A percentile compares a stretch with the other conserved stretches of the same genome.
phyloP scores from a whole-genome alignment of 257 asterid species.

The Solanum medicagineum region DNA sequence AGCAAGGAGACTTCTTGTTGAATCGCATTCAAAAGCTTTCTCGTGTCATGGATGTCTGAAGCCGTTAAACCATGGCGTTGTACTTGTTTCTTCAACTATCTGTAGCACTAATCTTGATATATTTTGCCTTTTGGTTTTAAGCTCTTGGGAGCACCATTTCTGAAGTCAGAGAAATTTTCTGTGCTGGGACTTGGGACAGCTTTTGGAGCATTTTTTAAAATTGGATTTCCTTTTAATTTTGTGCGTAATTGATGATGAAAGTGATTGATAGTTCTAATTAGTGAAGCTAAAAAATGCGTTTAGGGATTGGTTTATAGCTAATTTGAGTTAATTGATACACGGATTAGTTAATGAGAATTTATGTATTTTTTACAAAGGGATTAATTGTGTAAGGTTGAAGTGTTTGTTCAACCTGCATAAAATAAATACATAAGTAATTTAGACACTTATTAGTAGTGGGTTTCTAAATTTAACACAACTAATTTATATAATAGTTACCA shows the following conservation, averaged over 20 bases:
- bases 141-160: neutral
- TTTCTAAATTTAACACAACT: neutral
- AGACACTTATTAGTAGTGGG: neutral
- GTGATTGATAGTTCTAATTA: neutral
- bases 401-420: neutral
- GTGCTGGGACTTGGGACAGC: neutral
- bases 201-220: neutral
- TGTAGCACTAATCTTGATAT: neutral
- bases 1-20: constrained; percentile 90
- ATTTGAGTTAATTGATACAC: neutral
- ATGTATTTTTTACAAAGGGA: neutral
- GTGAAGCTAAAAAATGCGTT: neutral
- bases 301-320: neutral
- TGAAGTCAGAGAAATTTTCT: neutral
- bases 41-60: constrained; percentile 83
- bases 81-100: neutral
- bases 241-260: neutral
- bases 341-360: neutral
- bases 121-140: neutral
- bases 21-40: constrained; percentile 90
- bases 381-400: neutral
- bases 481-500: neutral
- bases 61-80: neutral
- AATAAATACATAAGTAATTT: neutral
- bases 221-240: neutral